These are phyloP conservation scores for Cicer bijugum DNA, from an alignment of 306 rosid species.

Conservation along the genomic window DNA sequence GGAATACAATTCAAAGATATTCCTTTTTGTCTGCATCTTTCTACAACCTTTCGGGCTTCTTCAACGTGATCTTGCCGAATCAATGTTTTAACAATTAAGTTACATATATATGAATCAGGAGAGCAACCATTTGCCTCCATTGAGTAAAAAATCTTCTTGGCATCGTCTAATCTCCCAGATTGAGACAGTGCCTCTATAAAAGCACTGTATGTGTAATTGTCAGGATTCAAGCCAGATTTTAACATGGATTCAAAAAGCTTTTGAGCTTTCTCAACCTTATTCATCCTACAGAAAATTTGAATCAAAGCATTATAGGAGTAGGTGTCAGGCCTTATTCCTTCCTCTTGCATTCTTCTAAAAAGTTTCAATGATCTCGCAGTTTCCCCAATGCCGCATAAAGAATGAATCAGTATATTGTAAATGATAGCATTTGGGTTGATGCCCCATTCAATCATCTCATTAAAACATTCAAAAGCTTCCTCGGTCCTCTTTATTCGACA, in stretches of 20 bases:
- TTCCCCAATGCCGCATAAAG: constrained; percentile 67
- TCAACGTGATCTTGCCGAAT: constrained; percentile 47
- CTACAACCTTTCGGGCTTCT: constrained; percentile 58
- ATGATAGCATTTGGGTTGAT: constrained; percentile 66
- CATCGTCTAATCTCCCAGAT: constrained; percentile 67
- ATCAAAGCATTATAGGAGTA: constrained; percentile 74
- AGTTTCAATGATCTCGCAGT: constrained; percentile 58
- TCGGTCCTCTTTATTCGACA: constrained; percentile 60
- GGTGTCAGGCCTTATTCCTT: constrained; percentile 71
- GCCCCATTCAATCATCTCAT: constrained; percentile 83
- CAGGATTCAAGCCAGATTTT: constrained; percentile 66
- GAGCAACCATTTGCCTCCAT: constrained; percentile 67
- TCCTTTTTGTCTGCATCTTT: constrained; percentile 54
- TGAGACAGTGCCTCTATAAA: constrained; percentile 63
- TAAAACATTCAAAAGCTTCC: constrained; percentile 76
- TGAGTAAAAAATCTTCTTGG: constrained; percentile 68
- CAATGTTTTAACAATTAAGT: constrained; percentile 55
- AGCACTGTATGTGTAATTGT: constrained; percentile 64
- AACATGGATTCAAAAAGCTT: constrained; percentile 63
- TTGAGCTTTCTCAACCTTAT: constrained; percentile 70
- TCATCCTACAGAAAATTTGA: constrained; percentile 60
- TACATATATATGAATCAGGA: constrained; percentile 67
- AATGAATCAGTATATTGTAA: constrained; percentile 77
- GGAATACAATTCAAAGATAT: constrained; percentile 48
- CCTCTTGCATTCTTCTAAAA: constrained; percentile 65